Evolutionary conservation across 2,329 filamentous ascomycete species (phyloP), one percentile per base, ranked within the genome.

Genomic region (Erysiphe neolycopersici): DNA sequence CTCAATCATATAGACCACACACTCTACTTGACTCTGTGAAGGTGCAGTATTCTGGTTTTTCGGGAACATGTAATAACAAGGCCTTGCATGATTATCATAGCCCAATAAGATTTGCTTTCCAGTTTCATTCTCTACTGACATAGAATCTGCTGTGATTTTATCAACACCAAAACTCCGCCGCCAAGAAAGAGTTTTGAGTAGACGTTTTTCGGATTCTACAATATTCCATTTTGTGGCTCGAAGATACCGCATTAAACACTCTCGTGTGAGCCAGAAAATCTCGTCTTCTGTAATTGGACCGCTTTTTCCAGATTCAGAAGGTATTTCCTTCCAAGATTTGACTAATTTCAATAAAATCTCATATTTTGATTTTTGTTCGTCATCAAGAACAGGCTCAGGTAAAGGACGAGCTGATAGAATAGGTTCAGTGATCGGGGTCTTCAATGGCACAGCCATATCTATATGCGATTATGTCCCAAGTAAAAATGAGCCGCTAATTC

Each of bases 1-100:
- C 64, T 98, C 89, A 37, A 95, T 63, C 85, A 95, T 94, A 64
- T 79, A 98, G 43, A 94, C 84, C 47, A 98, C 64, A 59, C 95
- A 85, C 61, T 98, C 76, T 44, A 93, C 76, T 62, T 95, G 89
- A 52, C 82, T 71, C 33, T 84, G 80, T 48, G 75, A 79, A 45
- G 75, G 69, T 52, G 91, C 77, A 1, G 89, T 95, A 65, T 98
- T 98, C 63, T 98, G 89, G 51, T 78, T 75, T 30, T 77, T 81
- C 1, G 89, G 89, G 57, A 79, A 78, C 47, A 98, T 70, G 61
- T 94, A 94, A 54, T 89, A 73, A 59, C 85, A 94, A 1, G 85
- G 83, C n/a, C 87, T 69, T 42, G 70, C 79, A 47, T 82, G 65
- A 46, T 77, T 80, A 62, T 98, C 89, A 60, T 75, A 98, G 37